Evolutionary conservation across 768 basidiomycete species (phyloP), one percentile per base, ranked within the genome.

Genomic region (Amanita inopinata): DNA sequence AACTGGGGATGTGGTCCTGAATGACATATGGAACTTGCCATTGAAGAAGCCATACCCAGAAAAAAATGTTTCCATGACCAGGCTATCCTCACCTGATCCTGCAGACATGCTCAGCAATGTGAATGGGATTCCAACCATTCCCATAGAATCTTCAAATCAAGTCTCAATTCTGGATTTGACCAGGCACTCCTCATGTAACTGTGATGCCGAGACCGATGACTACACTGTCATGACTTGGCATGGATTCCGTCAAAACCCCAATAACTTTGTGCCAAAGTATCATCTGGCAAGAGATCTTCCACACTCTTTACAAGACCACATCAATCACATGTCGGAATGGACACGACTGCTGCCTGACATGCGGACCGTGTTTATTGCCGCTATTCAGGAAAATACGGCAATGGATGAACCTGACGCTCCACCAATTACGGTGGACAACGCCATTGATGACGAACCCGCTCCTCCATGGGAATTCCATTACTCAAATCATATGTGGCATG

Each of bases 381-480:
- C 69, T 47, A 88, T 92, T 10, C 60, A 60, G 11, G 74, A 82
- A 48, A 79, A 76, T 45, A 83, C 82, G 0, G 67, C 67, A 15
- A 61, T 66, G 4, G 79, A 83, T 50, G 88, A 91, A 47, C 80
- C 76, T 0, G 54, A 73, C 33, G 80, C 84, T 1, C 87, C 85
- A 0, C 62, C 61, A 4, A 84, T 94, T 51, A 60, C 61, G 11
- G 70, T 94, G 18, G 56, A 76, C 38, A 90, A 92, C 52, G 58
- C 71, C 0, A 63, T 88, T 17, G 86, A 87, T 47, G 50, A 67
- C 6, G 81, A 83, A 47, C 66, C 75, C 7, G 74, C 80, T 15
- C 90, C 91, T 0, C 74, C 73, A 18, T 89, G 84, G 76, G 90
- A 94, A 52, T 96, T 92, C 52, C 67, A 80, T 47, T 94, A 94